Percentiles rank a stretch among this genome's conserved stretches.
Conservation (phyloP, 257 asterid genomes). For the Euphrasia confusa region DNA sequence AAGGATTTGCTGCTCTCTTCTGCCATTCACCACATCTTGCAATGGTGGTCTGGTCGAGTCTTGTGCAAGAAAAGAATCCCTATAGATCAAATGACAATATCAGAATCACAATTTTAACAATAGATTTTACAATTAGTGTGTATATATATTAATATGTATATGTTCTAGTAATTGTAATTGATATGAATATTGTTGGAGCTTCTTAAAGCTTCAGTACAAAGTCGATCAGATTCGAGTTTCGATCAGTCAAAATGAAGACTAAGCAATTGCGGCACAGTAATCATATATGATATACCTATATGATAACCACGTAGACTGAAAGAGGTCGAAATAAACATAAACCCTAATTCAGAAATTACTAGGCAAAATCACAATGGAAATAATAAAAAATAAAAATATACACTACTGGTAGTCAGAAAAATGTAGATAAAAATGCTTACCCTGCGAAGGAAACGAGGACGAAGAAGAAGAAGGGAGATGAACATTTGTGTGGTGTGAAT, state of each 20-base stretch:
- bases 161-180: too few species aligned
- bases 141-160: too few species aligned
- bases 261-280: background rate
- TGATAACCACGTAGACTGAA: background rate
- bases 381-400: too few species aligned
- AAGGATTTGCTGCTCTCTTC: slow-evolving; percentile 26
- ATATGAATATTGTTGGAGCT: too few species aligned
- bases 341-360: background rate
- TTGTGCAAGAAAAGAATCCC: too few species aligned
- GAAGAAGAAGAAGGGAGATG: background rate
- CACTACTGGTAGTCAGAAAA: background rate
- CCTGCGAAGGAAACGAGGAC: too few species aligned
- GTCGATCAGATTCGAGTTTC: background rate
- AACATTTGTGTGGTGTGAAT: background rate
- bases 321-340: background rate
- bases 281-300: background rate
- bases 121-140: too few species aligned
- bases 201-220: too few species aligned
- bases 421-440: background rate
- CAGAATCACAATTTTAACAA: background rate
- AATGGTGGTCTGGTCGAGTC: background rate
- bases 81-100: slow-evolving; percentile 5
- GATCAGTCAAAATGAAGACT: background rate
- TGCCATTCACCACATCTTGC: slow-evolving; percentile 40
- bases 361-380: background rate